Conservation (phyloP, 139 green algal genomes). For the Chara braunii region DNA sequence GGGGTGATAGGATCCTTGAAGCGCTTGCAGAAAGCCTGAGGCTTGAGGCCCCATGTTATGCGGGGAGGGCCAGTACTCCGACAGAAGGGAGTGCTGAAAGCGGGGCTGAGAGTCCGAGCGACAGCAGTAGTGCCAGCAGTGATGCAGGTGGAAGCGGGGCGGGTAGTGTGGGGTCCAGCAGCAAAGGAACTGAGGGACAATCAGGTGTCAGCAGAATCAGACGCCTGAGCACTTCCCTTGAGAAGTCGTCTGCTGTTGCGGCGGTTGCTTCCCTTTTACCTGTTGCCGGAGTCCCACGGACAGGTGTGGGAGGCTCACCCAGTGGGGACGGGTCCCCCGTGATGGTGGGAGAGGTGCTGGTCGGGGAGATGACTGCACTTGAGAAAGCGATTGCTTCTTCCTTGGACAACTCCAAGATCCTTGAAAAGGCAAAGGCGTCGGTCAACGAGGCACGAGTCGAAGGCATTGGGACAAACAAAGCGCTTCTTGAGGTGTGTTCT, state of each 20-base stretch:
- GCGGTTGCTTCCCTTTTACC: too few relatives aligned
- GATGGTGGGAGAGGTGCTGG: conserved; percentile 20
- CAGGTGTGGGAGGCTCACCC: too few relatives aligned
- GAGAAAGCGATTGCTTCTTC: conserved; percentile 2
- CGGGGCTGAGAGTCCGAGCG: not conserved
- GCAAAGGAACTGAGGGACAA: not conserved
- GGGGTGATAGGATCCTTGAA: conserved; percentile 5
- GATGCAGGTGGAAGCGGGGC: not conserved
- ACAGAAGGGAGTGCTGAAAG: not conserved
- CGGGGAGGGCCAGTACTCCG: too few relatives aligned
- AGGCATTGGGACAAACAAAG: conserved; percentile 20
- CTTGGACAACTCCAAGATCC: conserved; percentile 1
- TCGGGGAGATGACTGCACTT: conserved; percentile 25
- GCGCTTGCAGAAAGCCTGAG: conserved; percentile 5
- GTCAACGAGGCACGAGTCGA: conserved; percentile 20
- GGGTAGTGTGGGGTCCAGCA: not conserved
- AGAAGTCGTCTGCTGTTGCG: too few relatives aligned
- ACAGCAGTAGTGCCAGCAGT: not conserved
- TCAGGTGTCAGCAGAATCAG: not conserved
- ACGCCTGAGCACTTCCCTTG: too few relatives aligned
- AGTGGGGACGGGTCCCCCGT: too few relatives aligned
- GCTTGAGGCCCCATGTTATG: too few relatives aligned
- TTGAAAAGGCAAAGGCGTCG: conserved; percentile 3
- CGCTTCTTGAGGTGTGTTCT: conserved; percentile 19
- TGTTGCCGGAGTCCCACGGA: too few relatives aligned